Percentiles rank a stretch among this genome's conserved stretches.
These are phyloP conservation scores for Pyrus hybrid DNA, from an alignment of 331 rosid species.

Conservation along the genomic window DNA sequence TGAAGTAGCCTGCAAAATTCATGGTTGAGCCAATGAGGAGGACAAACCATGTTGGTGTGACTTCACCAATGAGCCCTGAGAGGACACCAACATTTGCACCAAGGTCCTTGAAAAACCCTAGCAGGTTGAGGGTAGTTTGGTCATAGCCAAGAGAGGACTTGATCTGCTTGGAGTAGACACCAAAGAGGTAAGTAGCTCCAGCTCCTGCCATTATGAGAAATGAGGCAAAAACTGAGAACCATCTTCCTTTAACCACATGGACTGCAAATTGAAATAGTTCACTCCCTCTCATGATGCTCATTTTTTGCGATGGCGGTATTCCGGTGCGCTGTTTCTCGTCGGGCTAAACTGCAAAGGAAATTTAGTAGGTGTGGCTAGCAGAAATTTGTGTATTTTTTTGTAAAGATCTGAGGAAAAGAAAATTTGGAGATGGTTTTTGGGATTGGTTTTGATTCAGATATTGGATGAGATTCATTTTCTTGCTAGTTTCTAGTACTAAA, in stretches of 20 bases:
- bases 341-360: not conserved
- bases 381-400: too few relatives aligned
- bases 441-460: not conserved
- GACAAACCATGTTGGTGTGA: conserved; percentile 50
- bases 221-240: conserved; percentile 46
- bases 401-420: not conserved
- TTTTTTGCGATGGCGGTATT: not conserved
- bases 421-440: not conserved
- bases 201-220: conserved; percentile 52
- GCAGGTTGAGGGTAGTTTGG: conserved; percentile 31
- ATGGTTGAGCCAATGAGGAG: conserved; percentile 36
- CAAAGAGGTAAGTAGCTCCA: conserved; percentile 45
- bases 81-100: conserved; percentile 46
- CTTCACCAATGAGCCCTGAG: conserved; percentile 42
- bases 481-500: not conserved
- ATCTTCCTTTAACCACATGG: conserved; percentile 29
- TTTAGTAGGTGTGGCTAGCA: not conserved
- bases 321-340: not conserved
- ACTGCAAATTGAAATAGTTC: not conserved
- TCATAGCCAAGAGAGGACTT: conserved; percentile 40
- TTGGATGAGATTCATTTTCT: not conserved
- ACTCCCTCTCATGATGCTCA: not conserved
- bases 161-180: conserved; percentile 36
- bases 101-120: conserved; percentile 44
- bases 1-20: conserved; percentile 44